A percentile compares a stretch with the other conserved stretches of the same genome.
Evolutionary conservation across 495 filamentous ascomycete species (phyloP).

Genomic region (Penicillium cosmopolitanum): DNA sequence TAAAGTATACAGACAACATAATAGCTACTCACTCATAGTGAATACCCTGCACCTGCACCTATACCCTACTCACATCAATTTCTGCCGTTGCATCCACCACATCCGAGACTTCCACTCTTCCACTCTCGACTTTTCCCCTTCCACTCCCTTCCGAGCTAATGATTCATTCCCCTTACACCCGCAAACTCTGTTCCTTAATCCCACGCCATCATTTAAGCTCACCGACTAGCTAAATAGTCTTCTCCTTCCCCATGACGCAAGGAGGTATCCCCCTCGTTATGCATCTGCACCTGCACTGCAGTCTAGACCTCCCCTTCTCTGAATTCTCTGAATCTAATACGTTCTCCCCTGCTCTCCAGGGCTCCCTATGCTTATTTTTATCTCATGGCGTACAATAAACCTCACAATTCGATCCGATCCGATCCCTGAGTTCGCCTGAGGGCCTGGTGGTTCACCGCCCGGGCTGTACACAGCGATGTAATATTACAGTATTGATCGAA

Average conservation of each 20-base stretch:
- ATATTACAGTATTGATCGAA: no score
- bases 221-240: neutral
- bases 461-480: no score
- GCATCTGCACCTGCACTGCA: neutral
- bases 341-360: no score
- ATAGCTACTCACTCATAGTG: neutral
- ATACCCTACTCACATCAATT: neutral
- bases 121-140: slow-evolving; percentile 1
- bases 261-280: slow-evolving; percentile 1
- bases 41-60: neutral
- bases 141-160: neutral
- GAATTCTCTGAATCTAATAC: no score
- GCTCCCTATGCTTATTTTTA: no score
- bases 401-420: no score
- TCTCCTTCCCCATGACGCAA: neutral
- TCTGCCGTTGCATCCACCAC: slow-evolving; percentile 17
- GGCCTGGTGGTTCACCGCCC: no score
- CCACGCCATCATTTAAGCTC: neutral
- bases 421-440: no score
- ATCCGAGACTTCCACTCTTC: slow-evolving; percentile 7
- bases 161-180: neutral
- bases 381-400: no score
- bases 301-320: no score
- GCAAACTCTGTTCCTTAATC: slow-evolving; percentile 5
- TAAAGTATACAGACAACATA: neutral